Conservation (phyloP, 225 moss, liverwort and hornwort genomes). For the Asterella californica region DNA sequence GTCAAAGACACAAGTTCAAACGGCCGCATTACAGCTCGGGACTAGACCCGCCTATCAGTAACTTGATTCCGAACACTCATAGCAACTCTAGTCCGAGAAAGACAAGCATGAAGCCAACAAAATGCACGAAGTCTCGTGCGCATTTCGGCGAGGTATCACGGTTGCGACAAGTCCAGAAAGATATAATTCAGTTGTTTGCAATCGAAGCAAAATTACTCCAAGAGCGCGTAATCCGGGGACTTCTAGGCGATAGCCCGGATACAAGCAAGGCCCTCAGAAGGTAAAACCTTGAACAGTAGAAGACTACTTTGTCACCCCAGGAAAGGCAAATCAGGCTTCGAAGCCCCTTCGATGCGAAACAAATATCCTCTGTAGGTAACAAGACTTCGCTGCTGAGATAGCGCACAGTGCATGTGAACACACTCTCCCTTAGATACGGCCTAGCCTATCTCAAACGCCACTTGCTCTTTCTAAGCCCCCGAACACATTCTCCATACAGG, state of each 20-base stretch:
- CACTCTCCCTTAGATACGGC: not conserved
- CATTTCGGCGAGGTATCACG: not conserved
- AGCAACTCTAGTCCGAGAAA: not conserved
- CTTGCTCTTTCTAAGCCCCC: not conserved
- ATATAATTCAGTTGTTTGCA: not conserved
- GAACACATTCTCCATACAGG: not conserved
- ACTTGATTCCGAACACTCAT: not conserved
- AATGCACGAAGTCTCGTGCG: not conserved
- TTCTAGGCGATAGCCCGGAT: not conserved
- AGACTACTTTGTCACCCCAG: not conserved
- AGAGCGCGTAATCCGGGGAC: not conserved
- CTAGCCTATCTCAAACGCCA: not conserved
- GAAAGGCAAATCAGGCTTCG: not conserved
- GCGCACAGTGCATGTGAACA: no score
- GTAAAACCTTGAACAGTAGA: not conserved
- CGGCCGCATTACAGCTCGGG: not conserved
- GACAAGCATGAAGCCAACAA: not conserved
- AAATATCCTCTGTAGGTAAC: not conserved
- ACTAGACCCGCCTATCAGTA: no score
- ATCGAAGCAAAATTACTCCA: not conserved
- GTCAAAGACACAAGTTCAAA: not conserved
- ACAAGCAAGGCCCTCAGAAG: constrained; percentile 4
- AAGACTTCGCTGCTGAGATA: no score
- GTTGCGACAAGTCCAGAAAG: not conserved
- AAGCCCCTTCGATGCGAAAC: not conserved